Evolutionary conservation across 2,329 filamentous ascomycete species (phyloP), one percentile per base, ranked within the genome.

Genomic region (Laburnicola sp.): DNA sequence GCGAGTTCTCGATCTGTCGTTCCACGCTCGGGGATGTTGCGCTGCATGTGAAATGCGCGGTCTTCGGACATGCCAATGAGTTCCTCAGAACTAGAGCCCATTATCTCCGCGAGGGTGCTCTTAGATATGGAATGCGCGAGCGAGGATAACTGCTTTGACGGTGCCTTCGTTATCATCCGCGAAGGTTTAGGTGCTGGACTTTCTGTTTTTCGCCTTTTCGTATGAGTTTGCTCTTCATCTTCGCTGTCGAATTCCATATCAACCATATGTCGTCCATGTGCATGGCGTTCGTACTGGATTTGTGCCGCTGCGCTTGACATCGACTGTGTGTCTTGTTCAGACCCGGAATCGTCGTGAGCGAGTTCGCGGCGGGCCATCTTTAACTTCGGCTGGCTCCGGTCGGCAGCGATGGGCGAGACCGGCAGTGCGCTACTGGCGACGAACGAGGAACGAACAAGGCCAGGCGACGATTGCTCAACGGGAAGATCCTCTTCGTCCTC

Each of bases 341-440:
- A 16, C 25, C 42, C 32, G 2, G 35, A 32, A 21, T 56, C 41
- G 11, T 57, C 50, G 4, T 50, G 27, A 5, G 52, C 53, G 7
- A 50, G 41, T 23, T 54, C 56, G 4, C 40, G 60, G 6, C 16
- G 44, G 3, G 50, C 16, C 10, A 43, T 8, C 5, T 48, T 26
- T 6, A 43, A 34, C 11, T 27, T 51, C 6, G 50, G 49, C 11
- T 53, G 30, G 6, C 37, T 50, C 9, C 49, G 50, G 32, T 50
- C 39, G 1, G 49, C 23, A 3, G 47, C 47, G n/a, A 62, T 35
- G 16, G 58, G 60, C 1, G 64, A 63, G 6, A 57, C 42, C 3
- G 65, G 54, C 7, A 71, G 57, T 0, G 68, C 69, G 51, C 68
- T 71, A 36, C 65, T 68, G 21, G 63, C 59, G 30, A 72, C 45